Conservation (phyloP, 108 stramenopile genomes). For the Schizochytrium sp. region DNA sequence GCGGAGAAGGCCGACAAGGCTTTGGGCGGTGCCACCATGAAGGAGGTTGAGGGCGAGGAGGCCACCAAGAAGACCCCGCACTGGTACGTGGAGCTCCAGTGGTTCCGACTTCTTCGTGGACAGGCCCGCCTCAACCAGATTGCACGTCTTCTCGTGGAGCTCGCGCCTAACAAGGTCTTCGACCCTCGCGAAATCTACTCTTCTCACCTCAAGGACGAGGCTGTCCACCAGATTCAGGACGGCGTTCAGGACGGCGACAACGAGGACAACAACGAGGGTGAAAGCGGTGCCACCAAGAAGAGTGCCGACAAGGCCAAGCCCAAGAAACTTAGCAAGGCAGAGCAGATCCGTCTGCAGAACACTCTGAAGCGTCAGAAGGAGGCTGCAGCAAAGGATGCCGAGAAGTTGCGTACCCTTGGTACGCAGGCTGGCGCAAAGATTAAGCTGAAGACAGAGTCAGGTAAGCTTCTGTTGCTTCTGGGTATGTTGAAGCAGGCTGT, state of each 20-base stretch:
- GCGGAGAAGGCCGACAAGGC: conserved; percentile 71
- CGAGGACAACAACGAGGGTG: conserved; percentile 75
- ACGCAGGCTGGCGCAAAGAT: conserved; percentile 43
- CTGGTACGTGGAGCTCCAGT: conserved; percentile 75
- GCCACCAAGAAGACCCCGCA: conserved; percentile 83
- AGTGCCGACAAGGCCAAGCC: conserved; percentile 78
- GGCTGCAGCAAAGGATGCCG: conserved; percentile 84
- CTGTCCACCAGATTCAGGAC: background rate
- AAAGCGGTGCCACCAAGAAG: conserved; percentile 77
- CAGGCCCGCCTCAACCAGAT: conserved; percentile 59
- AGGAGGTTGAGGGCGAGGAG: conserved; percentile 92
- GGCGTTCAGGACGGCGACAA: conserved; percentile 6
- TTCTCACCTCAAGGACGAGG: conserved; percentile 63
- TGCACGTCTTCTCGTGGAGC: conserved; percentile 67
- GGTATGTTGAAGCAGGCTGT: conserved; percentile 56
- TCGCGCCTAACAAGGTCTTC: conserved; percentile 76
- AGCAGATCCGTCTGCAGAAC: conserved; percentile 12
- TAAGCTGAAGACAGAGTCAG: conserved; percentile 70
- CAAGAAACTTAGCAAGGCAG: conserved; percentile 64
- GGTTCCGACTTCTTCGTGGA: conserved; percentile 66
- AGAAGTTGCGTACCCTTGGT: conserved; percentile 62
- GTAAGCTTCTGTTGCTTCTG: conserved; percentile 33
- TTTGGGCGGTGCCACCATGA: conserved; percentile 80
- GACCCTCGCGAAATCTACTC: conserved; percentile 51
- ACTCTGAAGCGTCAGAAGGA: conserved; percentile 71